A percentile compares a stretch with the other conserved stretches of the same genome.
phyloP scores from a whole-genome alignment of 1,284 basidiomycete genomes.

The Leccinum griseonigrum region DNA sequence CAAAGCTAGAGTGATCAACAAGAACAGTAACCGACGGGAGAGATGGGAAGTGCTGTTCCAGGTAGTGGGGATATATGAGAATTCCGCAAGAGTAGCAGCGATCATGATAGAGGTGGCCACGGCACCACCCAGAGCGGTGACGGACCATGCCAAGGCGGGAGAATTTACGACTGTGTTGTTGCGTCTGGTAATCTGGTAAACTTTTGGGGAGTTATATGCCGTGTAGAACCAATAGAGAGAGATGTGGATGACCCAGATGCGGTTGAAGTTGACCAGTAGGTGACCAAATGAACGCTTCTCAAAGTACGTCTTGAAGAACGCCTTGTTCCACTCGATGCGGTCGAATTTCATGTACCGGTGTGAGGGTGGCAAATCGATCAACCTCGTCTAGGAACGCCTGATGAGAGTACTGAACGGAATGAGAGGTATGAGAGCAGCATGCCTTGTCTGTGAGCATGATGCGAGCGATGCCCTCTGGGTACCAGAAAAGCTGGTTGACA shows the following conservation, averaged over 20 bases:
- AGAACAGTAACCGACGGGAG: constrained; percentile 81
- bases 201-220: constrained; percentile 85
- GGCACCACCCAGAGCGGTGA: constrained; percentile 86
- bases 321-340: constrained; percentile 90
- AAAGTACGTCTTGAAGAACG: constrained; percentile 97
- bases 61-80: constrained; percentile 93
- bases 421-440: constrained; percentile 12
- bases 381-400: constrained; percentile 57
- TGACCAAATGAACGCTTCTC: constrained; percentile 95
- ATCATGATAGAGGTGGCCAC: constrained; percentile 94
- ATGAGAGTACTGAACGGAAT: neutral
- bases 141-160: constrained; percentile 82
- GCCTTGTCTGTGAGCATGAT: constrained; percentile 90
- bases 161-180: constrained; percentile 45
- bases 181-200: constrained; percentile 53
- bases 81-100: constrained; percentile 86
- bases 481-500: constrained; percentile 99
- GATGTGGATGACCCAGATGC: constrained; percentile 95
- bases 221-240: constrained; percentile 94
- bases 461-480: constrained; percentile 95
- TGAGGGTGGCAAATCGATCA: constrained; percentile 86
- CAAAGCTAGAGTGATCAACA: constrained; percentile 79
- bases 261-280: constrained; percentile 96
- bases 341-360: constrained; percentile 96
- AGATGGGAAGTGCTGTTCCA: constrained; percentile 98